Conservation (phyloP, 805 yeast genomes). For the Candida fluviatilis region DNA sequence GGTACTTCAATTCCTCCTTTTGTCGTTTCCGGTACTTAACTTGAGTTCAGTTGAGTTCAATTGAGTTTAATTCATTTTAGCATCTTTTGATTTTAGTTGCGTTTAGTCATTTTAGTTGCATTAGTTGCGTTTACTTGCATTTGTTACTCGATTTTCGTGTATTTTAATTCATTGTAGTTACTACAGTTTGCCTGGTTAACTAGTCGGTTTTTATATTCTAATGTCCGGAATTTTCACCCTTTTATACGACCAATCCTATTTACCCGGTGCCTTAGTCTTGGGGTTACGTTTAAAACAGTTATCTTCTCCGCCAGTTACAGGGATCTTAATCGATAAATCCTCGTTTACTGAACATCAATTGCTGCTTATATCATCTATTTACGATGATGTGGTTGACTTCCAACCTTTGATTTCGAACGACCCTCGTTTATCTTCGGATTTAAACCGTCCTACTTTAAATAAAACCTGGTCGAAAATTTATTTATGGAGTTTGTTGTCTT, state of each 20-base stretch:
- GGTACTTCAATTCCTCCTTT: too few species aligned
- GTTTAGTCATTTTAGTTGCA: too few species aligned
- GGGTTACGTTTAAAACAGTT: conserved; percentile 31
- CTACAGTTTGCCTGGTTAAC: too few species aligned
- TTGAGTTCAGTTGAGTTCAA: too few species aligned
- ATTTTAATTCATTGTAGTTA: too few species aligned
- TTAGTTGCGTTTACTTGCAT: too few species aligned
- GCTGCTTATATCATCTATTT: conserved; percentile 19
- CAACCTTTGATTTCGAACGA: conserved; percentile 18
- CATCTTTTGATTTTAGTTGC: too few species aligned
- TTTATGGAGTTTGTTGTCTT: conserved; percentile 47
- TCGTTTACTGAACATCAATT: conserved; percentile 24
- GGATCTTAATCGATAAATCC: conserved; percentile 30
- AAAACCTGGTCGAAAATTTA: conserved; percentile 54
- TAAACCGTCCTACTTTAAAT: conserved; percentile 50
- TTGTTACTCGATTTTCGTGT: too few species aligned
- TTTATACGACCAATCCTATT: conserved; percentile 46
- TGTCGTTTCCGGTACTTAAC: too few species aligned
- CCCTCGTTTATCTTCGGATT: conserved; percentile 24
- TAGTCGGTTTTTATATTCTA: neutral
- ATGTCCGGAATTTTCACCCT: conserved; percentile 42
- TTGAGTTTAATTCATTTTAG: too few species aligned
- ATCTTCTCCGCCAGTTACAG: conserved; percentile 12
- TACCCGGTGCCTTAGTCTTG: conserved; percentile 56
- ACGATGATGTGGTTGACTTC: conserved; percentile 29